Base-by-base conservation (phyloP, 192 early-diverging fungal genomes). In the Coemansia sp. region DNA sequence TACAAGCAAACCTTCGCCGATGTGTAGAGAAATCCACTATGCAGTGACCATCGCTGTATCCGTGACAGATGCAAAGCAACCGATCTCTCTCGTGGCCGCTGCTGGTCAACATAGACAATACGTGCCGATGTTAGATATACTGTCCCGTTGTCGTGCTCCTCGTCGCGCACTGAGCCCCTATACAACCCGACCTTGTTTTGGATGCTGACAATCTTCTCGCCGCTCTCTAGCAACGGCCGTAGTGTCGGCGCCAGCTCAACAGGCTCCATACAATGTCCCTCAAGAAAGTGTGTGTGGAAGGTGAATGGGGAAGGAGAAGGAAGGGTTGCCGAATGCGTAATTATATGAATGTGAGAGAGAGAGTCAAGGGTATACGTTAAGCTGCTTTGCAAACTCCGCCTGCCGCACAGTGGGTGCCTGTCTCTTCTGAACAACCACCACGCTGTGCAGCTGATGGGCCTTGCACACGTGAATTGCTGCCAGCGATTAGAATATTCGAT, bases 31-130 rank as follows among this genome's bases (percentile, higher is more conserved):
- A 82, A 82, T 38, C 79, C 74, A 30, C 69, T 64, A 56, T 76
- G 63, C 61, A 73, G 51, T 55, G 69, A 64, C 49, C 70, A 65
- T 31, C 59, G 64, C n/a, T 65, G 50, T 23, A 90, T 71, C 7
- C 60, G 53, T 19, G 72, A 71, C 25, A 91, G 54, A 28, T 78
- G 67, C 24, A 89, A 51, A 18, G 79, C 83, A 7, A 87, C 75
- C 7, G 90, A 91, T 24, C 85, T 61, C 34, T 77, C 68, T 5
- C 65, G 71, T 2, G 89, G 85, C 9, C 73, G 60, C 30, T 82
- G 76, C 48, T 78, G 74, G 69, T 93, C 88, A 16, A 96, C 86
- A 76, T 93, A 96, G n/a, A 94, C 70, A 27, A 96, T 69, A 24
- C 92, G 83, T 59, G 88, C 86, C 3, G 73, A 81, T 7, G 94